These are phyloP conservation scores for Phytophthora fragariae DNA, from an alignment of 352 stramenopile genomes.

Conservation along the genomic window DNA sequence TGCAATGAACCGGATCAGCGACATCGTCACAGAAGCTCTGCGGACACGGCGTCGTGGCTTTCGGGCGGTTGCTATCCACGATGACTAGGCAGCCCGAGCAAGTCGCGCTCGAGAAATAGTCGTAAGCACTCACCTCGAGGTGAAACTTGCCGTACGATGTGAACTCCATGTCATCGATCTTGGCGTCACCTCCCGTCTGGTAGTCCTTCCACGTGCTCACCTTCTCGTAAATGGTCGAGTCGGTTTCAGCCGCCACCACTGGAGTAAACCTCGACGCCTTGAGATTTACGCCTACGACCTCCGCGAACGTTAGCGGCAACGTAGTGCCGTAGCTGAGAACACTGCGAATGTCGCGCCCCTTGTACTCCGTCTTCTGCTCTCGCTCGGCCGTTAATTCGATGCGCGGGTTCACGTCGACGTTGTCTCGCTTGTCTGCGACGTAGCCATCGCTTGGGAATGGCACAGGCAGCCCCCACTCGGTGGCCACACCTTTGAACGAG, in stretches of 20 bases:
- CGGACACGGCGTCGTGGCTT: conserved; percentile 43
- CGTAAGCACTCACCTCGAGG: conserved; percentile 52
- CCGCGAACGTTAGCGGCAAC: conserved; percentile 20
- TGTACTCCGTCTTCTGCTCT: conserved; percentile 34
- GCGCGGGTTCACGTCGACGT: conserved; percentile 30
- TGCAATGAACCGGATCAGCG: conserved; percentile 7
- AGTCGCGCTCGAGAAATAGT: conserved; percentile 51
- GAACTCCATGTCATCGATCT: conserved; percentile 57
- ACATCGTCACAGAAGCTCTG: conserved; percentile 46
- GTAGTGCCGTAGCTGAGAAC: conserved; percentile 8
- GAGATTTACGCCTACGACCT: conserved; percentile 18
- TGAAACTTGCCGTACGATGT: conserved; percentile 55
- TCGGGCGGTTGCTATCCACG: conserved; percentile 57
- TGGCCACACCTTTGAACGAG: conserved; percentile 45
- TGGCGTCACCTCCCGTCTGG: conserved; percentile 39
- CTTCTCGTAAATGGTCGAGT: conserved; percentile 6
- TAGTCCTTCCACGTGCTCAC: conserved; percentile 62
- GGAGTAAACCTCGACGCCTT: conserved; percentile 18
- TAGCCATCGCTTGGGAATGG: conserved; percentile 71
- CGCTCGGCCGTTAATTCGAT: conserved; percentile 26
- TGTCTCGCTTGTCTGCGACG: conserved; percentile 53
- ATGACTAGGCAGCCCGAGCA: conserved; percentile 62
- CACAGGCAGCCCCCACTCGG: conserved; percentile 46
- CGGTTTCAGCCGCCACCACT: conserved; percentile 6
- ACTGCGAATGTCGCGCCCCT: conserved; percentile 20